phyloP scores from a whole-genome alignment of 1,139 yeast genomes.

The Hemisphaericaspora xylofermentans region DNA sequence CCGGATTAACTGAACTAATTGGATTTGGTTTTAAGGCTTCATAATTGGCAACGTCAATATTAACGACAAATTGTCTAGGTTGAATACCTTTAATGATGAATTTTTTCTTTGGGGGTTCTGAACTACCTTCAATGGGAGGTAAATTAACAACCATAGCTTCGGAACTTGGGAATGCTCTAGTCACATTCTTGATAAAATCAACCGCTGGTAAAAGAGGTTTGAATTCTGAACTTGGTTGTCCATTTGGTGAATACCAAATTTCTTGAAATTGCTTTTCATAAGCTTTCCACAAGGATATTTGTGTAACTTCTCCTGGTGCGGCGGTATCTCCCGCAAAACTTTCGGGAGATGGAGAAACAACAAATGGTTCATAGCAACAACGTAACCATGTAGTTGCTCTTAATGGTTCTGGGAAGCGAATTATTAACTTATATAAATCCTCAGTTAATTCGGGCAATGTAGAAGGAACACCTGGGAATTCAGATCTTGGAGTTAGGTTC shows the following conservation, averaged over 20 bases:
- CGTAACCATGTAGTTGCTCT: slow-evolving; percentile 96
- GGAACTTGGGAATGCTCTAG: slow-evolving; percentile 85
- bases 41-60: slow-evolving; percentile 45
- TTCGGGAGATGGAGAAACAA: slow-evolving; percentile 21
- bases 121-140: slow-evolving; percentile 36
- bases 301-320: slow-evolving; percentile 80
- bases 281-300: slow-evolving; percentile 92
- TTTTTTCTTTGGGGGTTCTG: slow-evolving; percentile 55
- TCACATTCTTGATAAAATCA: slow-evolving; percentile 91
- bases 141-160: slow-evolving; percentile 86
- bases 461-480: slow-evolving; percentile 49
- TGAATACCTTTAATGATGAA: slow-evolving; percentile 88
- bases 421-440: slow-evolving; percentile 59
- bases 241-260: slow-evolving; percentile 29
- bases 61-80: slow-evolving; percentile 46
- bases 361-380: slow-evolving; percentile 75
- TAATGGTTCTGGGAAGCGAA: slow-evolving; percentile 76
- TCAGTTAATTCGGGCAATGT: slow-evolving; percentile 57
- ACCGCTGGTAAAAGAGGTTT: slow-evolving; percentile 86
- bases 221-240: slow-evolving; percentile 45
- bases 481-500: slow-evolving; percentile 35
- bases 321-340: slow-evolving; percentile 19
- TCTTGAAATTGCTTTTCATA: slow-evolving; percentile 79
- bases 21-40: slow-evolving; percentile 39
- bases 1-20: slow-evolving; percentile 13